A percentile compares a stretch with the other conserved stretches of the same genome.
phyloP scores from a whole-genome alignment of 1,284 basidiomycete species.

The Apiotrichum gracile region DNA sequence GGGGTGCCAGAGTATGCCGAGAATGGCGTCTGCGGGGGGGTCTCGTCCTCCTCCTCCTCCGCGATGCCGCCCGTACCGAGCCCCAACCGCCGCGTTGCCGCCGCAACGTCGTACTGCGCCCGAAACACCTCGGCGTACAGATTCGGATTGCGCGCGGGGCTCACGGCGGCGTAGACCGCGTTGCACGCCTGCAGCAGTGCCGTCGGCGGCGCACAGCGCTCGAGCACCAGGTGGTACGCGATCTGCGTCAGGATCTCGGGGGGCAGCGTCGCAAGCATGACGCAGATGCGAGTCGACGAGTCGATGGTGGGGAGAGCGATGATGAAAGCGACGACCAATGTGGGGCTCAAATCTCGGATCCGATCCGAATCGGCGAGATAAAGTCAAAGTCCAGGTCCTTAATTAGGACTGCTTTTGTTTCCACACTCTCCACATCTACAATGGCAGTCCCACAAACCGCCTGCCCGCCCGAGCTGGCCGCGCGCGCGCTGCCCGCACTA shows the following conservation, averaged over 20 bases:
- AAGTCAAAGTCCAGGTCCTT: too few relatives aligned
- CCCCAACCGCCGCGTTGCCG: neutral
- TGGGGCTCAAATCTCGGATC: too few relatives aligned
- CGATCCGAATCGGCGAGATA: too few relatives aligned
- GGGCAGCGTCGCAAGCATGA: slow-evolving; percentile 53
- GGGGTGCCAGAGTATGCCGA: neutral
- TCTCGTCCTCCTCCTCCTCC: too few relatives aligned
- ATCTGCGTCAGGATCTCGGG: slow-evolving; percentile 59
- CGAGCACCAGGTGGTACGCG: slow-evolving; percentile 50
- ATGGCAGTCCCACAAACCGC: neutral
- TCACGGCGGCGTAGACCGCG: slow-evolving; percentile 50
- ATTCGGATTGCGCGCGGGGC: slow-evolving; percentile 50
- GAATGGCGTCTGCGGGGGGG: neutral
- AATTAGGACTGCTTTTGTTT: neutral
- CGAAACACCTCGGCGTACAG: slow-evolving; percentile 60
- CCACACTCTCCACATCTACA: neutral
- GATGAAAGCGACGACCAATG: too few relatives aligned
- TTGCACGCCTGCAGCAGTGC: slow-evolving; percentile 55
- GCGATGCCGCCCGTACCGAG: neutral
- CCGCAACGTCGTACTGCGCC: slow-evolving; percentile 50
- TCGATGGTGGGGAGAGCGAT: neutral
- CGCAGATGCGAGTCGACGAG: neutral
- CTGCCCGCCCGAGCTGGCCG: slow-evolving; percentile 2
- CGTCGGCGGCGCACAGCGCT: slow-evolving; percentile 25
- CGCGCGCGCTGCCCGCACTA: slow-evolving; percentile 8